phyloP scores from a whole-genome alignment of 2,329 filamentous ascomycete species.

The Talaromyces sp. region DNA sequence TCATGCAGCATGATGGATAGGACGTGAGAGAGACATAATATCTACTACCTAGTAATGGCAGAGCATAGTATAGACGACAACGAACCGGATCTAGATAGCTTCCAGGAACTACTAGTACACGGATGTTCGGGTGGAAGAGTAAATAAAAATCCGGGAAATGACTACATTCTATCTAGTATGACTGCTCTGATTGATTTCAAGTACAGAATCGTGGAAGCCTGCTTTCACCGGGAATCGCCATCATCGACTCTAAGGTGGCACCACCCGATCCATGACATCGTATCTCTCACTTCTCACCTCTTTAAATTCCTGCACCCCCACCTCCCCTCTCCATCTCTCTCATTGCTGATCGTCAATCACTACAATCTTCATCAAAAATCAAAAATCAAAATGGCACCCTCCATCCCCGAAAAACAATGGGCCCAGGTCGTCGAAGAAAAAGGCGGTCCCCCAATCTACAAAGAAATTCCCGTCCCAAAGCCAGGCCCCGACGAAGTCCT shows the following conservation, averaged over 20 bases:
- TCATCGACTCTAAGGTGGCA: conserved; percentile 11
- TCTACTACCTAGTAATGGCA: too few species aligned
- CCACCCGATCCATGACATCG: conserved; percentile 8
- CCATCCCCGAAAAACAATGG: conserved; percentile 82
- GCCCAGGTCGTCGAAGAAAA: conserved; percentile 86
- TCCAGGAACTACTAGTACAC: too few species aligned
- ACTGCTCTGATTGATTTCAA: background rate
- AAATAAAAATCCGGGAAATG: too few species aligned
- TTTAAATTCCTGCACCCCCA: background rate
- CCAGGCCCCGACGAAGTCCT: conserved; percentile 90
- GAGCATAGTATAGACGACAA: too few species aligned
- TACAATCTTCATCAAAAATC: background rate
- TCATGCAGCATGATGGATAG: too few species aligned
- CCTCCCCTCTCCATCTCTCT: background rate
- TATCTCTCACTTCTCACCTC: background rate
- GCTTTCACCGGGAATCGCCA: conserved; percentile 7
- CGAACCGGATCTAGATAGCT: too few species aligned
- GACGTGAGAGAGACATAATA: too few species aligned
- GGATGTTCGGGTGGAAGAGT: too few species aligned
- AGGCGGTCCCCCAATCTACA: conserved; percentile 64
- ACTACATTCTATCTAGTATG: too few species aligned
- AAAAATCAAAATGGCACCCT: conserved; percentile 14
- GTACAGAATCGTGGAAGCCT: background rate
- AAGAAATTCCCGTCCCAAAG: conserved; percentile 72
- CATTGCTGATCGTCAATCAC: too few species aligned